phyloP scores from a whole-genome alignment of 129 eudicot species.

The Heracleum sosnowskyi region DNA sequence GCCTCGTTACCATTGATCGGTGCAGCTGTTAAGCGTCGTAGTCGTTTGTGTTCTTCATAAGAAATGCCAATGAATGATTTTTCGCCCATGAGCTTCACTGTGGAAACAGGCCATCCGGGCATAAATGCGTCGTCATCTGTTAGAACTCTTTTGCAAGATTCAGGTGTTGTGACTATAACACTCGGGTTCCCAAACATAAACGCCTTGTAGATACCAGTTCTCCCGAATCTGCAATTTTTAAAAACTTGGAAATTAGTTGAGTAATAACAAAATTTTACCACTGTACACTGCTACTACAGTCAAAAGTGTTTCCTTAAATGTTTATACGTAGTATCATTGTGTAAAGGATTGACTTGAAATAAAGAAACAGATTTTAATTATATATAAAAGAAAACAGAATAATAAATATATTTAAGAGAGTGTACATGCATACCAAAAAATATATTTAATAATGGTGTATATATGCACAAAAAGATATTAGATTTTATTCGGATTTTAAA shows the following conservation, averaged over 20 bases:
- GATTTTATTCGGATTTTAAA: no score
- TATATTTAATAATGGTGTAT: no score
- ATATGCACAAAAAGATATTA: no score
- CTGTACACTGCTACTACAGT: no score
- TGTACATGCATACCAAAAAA: no score
- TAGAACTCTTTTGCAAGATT: slow-evolving; percentile 52
- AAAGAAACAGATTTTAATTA: no score
- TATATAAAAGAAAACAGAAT: no score
- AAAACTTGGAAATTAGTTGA: background rate
- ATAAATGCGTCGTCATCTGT: slow-evolving; percentile 72
- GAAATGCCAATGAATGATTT: slow-evolving; percentile 64
- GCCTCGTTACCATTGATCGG: slow-evolving; percentile 88
- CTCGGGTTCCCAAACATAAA: slow-evolving; percentile 84
- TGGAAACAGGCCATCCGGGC: slow-evolving; percentile 91
- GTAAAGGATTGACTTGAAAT: no score
- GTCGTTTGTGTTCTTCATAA: slow-evolving; percentile 71
- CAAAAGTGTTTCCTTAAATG: no score
- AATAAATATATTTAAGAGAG: no score
- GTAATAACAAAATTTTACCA: no score
- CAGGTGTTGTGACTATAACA: slow-evolving; percentile 63
- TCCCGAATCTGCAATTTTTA: slow-evolving; percentile 48
- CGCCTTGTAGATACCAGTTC: slow-evolving; percentile 53
- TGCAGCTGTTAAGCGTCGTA: slow-evolving; percentile 71
- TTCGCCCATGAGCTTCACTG: slow-evolving; percentile 59
- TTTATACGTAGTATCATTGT: no score